phyloP scores from a whole-genome alignment of 192 early-diverging fungal species.

The Coemansia sp. region DNA sequence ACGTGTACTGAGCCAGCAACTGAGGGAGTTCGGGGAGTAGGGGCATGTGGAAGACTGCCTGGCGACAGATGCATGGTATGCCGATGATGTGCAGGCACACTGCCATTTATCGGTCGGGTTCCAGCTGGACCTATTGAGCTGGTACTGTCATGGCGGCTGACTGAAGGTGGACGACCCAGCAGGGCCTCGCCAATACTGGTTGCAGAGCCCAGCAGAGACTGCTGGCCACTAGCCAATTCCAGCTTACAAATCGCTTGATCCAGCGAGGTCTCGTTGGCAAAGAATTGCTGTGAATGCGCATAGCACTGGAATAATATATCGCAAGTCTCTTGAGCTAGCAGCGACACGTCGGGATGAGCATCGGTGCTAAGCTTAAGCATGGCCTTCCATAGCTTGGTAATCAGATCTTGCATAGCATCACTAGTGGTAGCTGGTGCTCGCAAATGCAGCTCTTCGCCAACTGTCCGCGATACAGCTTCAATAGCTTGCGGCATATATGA shows the following conservation, averaged over 20 bases:
- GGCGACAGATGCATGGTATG: conserved; percentile 45
- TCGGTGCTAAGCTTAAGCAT: conserved; percentile 80
- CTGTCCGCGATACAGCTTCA: conserved; percentile 58
- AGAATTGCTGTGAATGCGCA: conserved; percentile 39
- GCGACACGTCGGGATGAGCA: conserved; percentile 73
- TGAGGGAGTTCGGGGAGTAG: conserved; percentile 17
- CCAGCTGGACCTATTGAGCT: background rate
- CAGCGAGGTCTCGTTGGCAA: conserved; percentile 26
- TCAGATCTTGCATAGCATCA: conserved; percentile 32
- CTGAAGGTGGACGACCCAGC: conserved; percentile 16
- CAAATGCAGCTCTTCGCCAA: conserved; percentile 41
- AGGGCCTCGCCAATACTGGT: conserved; percentile 38
- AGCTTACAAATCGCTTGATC: conserved; percentile 40
- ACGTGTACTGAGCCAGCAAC: conserved; percentile 13
- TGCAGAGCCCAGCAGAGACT: conserved; percentile 19
- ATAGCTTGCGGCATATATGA: conserved; percentile 63
- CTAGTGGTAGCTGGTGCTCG: background rate
- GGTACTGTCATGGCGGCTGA: background rate
- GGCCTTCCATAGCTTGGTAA: conserved; percentile 76
- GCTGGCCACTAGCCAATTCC: conserved; percentile 30
- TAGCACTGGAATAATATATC: conserved; percentile 60
- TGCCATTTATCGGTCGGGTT: background rate
- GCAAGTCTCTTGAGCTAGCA: conserved; percentile 65
- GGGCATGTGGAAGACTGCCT: conserved; percentile 6
- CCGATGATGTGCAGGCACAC: conserved; percentile 17